Evolutionary conservation across 768 basidiomycete genomes (phyloP).

Genomic region (Rhodotorula paludigena): DNA sequence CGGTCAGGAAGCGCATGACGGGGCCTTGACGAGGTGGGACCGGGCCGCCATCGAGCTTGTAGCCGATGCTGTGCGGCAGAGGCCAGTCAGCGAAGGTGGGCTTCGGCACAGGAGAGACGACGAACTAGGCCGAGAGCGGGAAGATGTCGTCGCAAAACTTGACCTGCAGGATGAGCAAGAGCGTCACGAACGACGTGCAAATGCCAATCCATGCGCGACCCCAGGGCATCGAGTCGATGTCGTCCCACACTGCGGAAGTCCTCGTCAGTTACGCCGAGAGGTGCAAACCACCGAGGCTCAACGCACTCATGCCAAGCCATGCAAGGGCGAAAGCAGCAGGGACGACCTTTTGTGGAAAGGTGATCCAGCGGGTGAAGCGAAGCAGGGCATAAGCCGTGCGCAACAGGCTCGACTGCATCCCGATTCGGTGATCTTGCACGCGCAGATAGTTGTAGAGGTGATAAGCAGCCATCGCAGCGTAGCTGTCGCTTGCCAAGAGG

Average conservation of each 20-base stretch:
- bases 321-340: constrained; percentile 23
- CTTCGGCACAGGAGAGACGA: too few relatives aligned
- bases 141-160: constrained; percentile 10
- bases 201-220: constrained; percentile 25
- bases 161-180: constrained; percentile 24
- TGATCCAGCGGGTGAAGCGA: constrained; percentile 2
- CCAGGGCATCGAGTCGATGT: constrained; percentile 1
- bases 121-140: constrained; percentile 3
- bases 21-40: background rate
- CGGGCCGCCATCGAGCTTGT: constrained; percentile 10
- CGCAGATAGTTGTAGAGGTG: constrained; percentile 9
- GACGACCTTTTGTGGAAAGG: constrained; percentile 24
- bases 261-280: too few relatives aligned
- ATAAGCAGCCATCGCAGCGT: constrained; percentile 14
- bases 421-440: background rate
- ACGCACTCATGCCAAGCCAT: constrained; percentile 23
- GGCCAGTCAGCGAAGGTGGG: background rate
- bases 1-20: constrained; percentile 2
- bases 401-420: background rate
- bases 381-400: background rate
- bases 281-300: too few relatives aligned
- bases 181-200: constrained; percentile 7
- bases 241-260: constrained; percentile 34
- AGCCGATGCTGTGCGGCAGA: background rate
- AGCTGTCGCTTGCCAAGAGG: background rate